Evolutionary conservation across 495 filamentous ascomycete species (phyloP).

Genomic region (Aspergillus hancockii): DNA sequence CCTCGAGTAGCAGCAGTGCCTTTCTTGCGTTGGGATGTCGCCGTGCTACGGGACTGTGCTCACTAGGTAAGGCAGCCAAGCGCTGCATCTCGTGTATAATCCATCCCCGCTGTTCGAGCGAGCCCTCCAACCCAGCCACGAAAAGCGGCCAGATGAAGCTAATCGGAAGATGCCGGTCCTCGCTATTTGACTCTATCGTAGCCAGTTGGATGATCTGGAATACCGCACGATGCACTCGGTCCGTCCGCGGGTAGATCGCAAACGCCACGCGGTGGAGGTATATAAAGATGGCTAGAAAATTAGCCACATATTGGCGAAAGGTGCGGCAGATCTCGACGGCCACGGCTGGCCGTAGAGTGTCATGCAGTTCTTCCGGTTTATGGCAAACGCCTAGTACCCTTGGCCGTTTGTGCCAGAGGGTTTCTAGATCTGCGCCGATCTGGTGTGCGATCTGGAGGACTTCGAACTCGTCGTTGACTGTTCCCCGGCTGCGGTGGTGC

Average conservation of each 20-base stretch:
- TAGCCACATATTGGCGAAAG: conserved; percentile 41
- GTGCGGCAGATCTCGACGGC: conserved; percentile 35
- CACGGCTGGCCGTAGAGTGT: conserved; percentile 27
- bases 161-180: conserved; percentile 28
- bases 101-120: conserved; percentile 36
- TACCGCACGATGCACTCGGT: conserved; percentile 41
- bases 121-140: conserved; percentile 39
- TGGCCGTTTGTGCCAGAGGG: conserved; percentile 39
- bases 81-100: conserved; percentile 39
- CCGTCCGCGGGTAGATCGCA: conserved; percentile 44
- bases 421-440: conserved; percentile 41
- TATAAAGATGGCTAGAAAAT: conserved; percentile 44
- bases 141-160: conserved; percentile 44
- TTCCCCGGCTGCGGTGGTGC: conserved; percentile 43
- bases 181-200: conserved; percentile 28
- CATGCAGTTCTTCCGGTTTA: conserved; percentile 26
- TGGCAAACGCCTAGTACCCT: conserved; percentile 38
- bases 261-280: conserved; percentile 46
- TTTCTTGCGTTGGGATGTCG: conserved; percentile 37
- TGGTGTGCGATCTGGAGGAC: conserved; percentile 44
- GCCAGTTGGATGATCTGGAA: conserved; percentile 43
- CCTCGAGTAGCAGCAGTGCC: conserved; percentile 34
- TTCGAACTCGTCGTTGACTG: conserved; percentile 43
- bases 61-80: conserved; percentile 20
- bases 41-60: background rate